Evolutionary conservation across 768 basidiomycete genomes (phyloP).

Genomic region (Agaricus blazei): DNA sequence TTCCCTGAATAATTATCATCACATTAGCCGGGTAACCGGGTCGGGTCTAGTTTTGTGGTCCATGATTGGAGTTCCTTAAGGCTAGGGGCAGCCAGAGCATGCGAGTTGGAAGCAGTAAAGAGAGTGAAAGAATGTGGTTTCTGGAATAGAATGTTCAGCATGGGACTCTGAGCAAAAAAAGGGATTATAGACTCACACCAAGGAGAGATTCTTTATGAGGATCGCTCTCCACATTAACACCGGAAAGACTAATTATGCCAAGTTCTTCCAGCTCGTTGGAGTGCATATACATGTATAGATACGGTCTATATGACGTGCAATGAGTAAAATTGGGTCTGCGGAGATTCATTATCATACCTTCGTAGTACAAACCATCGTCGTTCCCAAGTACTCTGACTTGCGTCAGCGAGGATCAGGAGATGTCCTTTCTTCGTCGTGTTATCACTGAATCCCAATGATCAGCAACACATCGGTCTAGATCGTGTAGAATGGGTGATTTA

Average conservation of each 20-base stretch:
- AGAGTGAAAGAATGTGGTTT: slow-evolving; percentile 85
- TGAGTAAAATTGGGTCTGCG: slow-evolving; percentile 5
- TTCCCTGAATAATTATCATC: not conserved
- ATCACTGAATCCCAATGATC: slow-evolving; percentile 45
- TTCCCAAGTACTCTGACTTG: slow-evolving; percentile 77
- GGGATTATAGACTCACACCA: slow-evolving; percentile 52
- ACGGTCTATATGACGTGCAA: slow-evolving; percentile 57
- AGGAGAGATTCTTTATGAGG: slow-evolving; percentile 84
- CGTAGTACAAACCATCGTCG: slow-evolving; percentile 83
- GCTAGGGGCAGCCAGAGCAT: slow-evolving; percentile 80
- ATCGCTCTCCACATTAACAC: slow-evolving; percentile 82
- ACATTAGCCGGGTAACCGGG: slow-evolving; percentile 43
- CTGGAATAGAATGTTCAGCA: slow-evolving; percentile 32
- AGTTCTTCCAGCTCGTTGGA: slow-evolving; percentile 83
- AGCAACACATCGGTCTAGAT: not conserved
- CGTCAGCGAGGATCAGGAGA: slow-evolving; percentile 76
- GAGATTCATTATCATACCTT: slow-evolving; percentile 42
- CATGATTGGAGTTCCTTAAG: slow-evolving; percentile 82
- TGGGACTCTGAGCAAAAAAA: not conserved
- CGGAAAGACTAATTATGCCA: slow-evolving; percentile 75
- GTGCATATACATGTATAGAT: slow-evolving; percentile 82
- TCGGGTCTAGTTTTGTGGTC: slow-evolving; percentile 82
- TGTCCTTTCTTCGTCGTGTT: slow-evolving; percentile 81
- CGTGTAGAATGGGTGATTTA: slow-evolving; percentile 25
- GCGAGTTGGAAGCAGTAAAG: slow-evolving; percentile 89